phyloP scores from a whole-genome alignment of 768 basidiomycete species.

The Calocera cornea region DNA sequence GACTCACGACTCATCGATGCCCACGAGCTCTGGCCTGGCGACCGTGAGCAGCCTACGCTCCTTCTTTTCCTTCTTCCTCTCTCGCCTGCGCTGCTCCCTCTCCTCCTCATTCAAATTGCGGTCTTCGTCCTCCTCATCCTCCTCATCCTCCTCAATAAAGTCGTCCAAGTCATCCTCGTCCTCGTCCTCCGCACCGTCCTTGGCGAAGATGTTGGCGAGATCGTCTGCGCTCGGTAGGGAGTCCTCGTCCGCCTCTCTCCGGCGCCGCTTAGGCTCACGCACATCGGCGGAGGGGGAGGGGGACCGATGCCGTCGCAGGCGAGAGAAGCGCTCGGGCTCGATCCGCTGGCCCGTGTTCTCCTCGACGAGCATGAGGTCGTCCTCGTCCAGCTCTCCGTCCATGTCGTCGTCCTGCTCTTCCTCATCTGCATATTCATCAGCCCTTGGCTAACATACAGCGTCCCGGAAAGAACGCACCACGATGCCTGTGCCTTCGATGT shows the following conservation, averaged over 20 bases:
- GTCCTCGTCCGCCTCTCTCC: slow-evolving; percentile 71
- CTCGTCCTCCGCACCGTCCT: slow-evolving; percentile 47
- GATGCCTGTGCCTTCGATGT: slow-evolving; percentile 38
- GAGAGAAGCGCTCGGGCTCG: slow-evolving; percentile 48
- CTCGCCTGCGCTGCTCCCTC: slow-evolving; percentile 57
- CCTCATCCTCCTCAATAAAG: slow-evolving; percentile 45
- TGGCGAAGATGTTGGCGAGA: slow-evolving; percentile 27
- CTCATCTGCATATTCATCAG: slow-evolving; percentile 42
- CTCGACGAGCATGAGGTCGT: slow-evolving; percentile 67
- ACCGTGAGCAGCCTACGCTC: slow-evolving; percentile 54
- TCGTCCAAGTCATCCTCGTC: slow-evolving; percentile 67
- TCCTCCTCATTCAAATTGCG: slow-evolving; percentile 59
- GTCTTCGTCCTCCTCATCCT: slow-evolving; percentile 35
- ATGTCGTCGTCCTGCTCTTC: slow-evolving; percentile 27
- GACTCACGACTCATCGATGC: slow-evolving; percentile 71
- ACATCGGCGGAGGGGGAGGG: slow-evolving; percentile 34
- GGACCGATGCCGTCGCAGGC: slow-evolving; percentile 62
- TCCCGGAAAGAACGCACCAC: slow-evolving; percentile 23
- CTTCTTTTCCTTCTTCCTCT: slow-evolving; percentile 49
- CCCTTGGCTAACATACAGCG: slow-evolving; percentile 9
- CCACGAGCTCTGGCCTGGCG: slow-evolving; percentile 56
- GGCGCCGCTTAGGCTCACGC: slow-evolving; percentile 44
- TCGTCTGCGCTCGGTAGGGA: slow-evolving; percentile 38
- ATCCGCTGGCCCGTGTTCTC: slow-evolving; percentile 77
- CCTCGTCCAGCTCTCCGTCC: slow-evolving; percentile 51